Base-by-base conservation (phyloP, 2,329 filamentous ascomycete species). In the Bimuria novae-zelandiae region DNA sequence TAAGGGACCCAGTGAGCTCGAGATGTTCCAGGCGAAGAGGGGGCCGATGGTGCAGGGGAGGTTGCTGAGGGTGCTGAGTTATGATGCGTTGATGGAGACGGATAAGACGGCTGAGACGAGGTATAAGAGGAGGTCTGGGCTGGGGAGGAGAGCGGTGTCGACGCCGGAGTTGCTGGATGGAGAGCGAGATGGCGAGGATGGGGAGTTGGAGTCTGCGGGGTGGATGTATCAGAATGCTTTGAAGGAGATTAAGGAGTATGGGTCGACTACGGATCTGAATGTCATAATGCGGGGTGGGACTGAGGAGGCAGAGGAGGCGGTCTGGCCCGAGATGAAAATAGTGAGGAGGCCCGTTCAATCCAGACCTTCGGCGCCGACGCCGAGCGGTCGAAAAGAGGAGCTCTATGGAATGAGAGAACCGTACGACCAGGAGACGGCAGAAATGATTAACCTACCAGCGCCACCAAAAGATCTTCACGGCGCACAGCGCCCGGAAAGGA, bases 1-100 rank as follows among this genome's bases (percentile, higher is more conserved):
- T 12, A 45, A 45, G 42, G 25, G 19, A 14, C 10, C n/a, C 10
- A 45, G 19, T 10, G n/a, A 22, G 29, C 5, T 45, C n/a, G 42
- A 35, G 6, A 35, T 14, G 29, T 12, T 45, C 7, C 17, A 19
- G 16, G 29, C 10, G 12, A 45, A 14, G 3, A 45, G 29, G 14
- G 42, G 42, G 12, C 42, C 42, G 3, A 33, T 35, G 42, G 42
- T 45, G 19, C 42, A 45, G 21, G 42, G 42, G 17, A 27, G 42
- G 19, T 23, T 45, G 42, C 42, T 45, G 42, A 35, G 29, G 25
- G 42, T 45, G 29, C n/a, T 45, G 29, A 30, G 23, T 17, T 33
- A 33, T 19, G 42, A 45, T 35, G 29, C 42, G 29, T 23, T 45
- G 29, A n/a, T 45, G 17, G 29, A 35, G 14, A 19, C 19, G 12